Base-by-base conservation (phyloP, 176 grass and related monocot species). In the Themeda triandra region DNA sequence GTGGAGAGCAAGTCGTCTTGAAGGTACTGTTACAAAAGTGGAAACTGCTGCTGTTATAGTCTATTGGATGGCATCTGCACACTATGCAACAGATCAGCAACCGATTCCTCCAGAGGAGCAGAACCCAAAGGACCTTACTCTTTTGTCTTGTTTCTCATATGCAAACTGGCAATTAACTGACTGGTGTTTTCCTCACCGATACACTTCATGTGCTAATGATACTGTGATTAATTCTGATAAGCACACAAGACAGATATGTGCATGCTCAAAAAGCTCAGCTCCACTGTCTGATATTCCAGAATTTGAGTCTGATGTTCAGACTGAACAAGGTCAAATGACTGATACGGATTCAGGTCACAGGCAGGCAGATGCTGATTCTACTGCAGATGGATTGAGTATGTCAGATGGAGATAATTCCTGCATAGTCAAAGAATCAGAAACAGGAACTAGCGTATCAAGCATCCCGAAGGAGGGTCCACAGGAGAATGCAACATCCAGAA, bases 91-190 rank as follows among this genome's bases (percentile, higher is more conserved):
- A 18, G 80, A 90, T 78, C 88, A 90, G 58, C 59, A 86, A 71
- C 74, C 80, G 73, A 74, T 87, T 69, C 96, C 93, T 69, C 35
- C 83, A 15, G 90, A 96, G 66, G 89, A 94, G 78, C 96, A 99
- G 87, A 94, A 86, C 56, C 93, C 91, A 65, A 92, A 92, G 86
- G 94, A 99, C 69, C 83, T 99, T 70, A 96, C 86, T 85, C 88
- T 94, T 67, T 73, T 99, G 60, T 99, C 93, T 81, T 92, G 89
- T 66, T 89, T 94, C 83, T 83, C 91, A 39, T 71, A 94, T 89
- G 70, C 87, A 63, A 89, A 90, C 42, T 99, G 96, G 96, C 96
- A 94, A 82, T 82, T 99, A 84, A 91, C 89, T 90, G 96, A 99
- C 29, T 96, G 93, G 93, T 99, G 96, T 74, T 80, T 92, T 76